A percentile compares a stretch with the other conserved stretches of the same genome.
phyloP scores from a whole-genome alignment of 2,329 filamentous ascomycete species.

The Hypomyces rosellus region DNA sequence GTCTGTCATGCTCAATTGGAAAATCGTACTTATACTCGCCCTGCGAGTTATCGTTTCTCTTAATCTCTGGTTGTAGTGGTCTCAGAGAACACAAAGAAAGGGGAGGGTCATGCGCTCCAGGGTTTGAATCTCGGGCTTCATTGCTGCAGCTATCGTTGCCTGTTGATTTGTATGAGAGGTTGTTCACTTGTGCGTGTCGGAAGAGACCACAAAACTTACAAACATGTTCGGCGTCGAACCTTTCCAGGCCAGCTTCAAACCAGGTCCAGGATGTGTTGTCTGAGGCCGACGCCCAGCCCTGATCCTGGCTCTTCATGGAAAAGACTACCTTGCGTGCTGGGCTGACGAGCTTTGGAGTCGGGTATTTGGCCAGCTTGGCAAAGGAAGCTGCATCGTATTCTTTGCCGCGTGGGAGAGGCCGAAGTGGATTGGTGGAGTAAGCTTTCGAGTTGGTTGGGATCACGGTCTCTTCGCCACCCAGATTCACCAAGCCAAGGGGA shows the following conservation, averaged over 20 bases:
- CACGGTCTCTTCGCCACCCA: constrained; percentile 20
- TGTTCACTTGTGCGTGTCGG: not conserved
- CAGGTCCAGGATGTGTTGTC: constrained; percentile 53
- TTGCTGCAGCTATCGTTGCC: too few relatives aligned
- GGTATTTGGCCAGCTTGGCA: constrained; percentile 30
- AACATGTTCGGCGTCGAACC: constrained; percentile 35
- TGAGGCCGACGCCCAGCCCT: constrained; percentile 45
- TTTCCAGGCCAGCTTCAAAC: constrained; percentile 58
- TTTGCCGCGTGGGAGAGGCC: constrained; percentile 19
- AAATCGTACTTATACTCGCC: constrained; percentile 29
- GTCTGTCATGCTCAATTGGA: constrained; percentile 25
- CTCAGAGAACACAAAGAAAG: constrained; percentile 10
- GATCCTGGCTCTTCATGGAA: constrained; percentile 49
- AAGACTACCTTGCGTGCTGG: constrained; percentile 58
- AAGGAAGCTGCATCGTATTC: constrained; percentile 26
- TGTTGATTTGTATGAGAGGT: too few relatives aligned
- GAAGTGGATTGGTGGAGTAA: constrained; percentile 24
- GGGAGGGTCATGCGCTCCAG: not conserved
- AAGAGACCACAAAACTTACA: not conserved
- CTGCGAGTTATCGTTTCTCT: constrained; percentile 9
- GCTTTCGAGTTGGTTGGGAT: not conserved
- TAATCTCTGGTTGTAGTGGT: constrained; percentile 28
- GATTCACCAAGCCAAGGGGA: constrained; percentile 30
- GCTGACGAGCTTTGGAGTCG: constrained; percentile 34
- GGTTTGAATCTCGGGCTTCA: too few relatives aligned